phyloP scores from a whole-genome alignment of 2,329 filamentous ascomycete genomes.

The Hypoxylon sp. region DNA sequence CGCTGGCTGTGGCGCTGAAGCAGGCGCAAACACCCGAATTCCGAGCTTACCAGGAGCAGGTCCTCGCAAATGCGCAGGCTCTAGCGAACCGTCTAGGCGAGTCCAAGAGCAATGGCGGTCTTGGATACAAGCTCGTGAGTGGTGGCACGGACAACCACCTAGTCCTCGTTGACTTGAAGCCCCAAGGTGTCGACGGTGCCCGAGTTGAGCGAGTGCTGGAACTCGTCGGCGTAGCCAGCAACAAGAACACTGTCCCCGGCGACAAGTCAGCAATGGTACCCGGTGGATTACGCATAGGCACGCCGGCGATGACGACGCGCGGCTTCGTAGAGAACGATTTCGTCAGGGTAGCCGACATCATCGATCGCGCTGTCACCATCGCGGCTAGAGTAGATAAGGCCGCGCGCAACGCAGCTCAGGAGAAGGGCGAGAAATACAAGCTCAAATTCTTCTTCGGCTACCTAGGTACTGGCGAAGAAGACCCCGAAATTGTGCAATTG shows the following conservation, averaged over 20 bases:
- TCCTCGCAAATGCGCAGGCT: conserved; percentile 90
- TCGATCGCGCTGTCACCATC: conserved; percentile 85
- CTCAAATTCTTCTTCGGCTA: conserved; percentile 77
- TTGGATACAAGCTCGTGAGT: conserved; percentile 90
- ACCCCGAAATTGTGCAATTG: conserved; percentile 79
- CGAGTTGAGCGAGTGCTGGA: conserved; percentile 92
- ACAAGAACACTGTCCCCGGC: conserved; percentile 98
- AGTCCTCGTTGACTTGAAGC: conserved; percentile 90
- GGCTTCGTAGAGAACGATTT: conserved; percentile 94
- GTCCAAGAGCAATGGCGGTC: conserved; percentile 78
- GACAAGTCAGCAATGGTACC: conserved; percentile 94
- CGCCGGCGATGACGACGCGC: conserved; percentile 96
- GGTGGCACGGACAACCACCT: conserved; percentile 98
- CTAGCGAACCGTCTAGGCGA: conserved; percentile 77
- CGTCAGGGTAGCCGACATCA: conserved; percentile 84
- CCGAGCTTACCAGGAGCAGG: conserved; percentile 89
- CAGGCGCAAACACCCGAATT: conserved; percentile 92
- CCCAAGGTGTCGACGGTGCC: conserved; percentile 86
- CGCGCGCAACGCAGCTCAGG: conserved; percentile 75
- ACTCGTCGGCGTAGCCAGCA: conserved; percentile 94
- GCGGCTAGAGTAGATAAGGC: conserved; percentile 80
- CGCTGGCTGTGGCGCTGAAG: conserved; percentile 92
- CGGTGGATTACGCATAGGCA: conserved; percentile 92
- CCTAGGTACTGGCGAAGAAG: conserved; percentile 74
- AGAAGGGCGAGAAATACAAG: conserved; percentile 74